phyloP scores from a whole-genome alignment of 306 rosid genomes.

The Coriaria nepalensis region DNA sequence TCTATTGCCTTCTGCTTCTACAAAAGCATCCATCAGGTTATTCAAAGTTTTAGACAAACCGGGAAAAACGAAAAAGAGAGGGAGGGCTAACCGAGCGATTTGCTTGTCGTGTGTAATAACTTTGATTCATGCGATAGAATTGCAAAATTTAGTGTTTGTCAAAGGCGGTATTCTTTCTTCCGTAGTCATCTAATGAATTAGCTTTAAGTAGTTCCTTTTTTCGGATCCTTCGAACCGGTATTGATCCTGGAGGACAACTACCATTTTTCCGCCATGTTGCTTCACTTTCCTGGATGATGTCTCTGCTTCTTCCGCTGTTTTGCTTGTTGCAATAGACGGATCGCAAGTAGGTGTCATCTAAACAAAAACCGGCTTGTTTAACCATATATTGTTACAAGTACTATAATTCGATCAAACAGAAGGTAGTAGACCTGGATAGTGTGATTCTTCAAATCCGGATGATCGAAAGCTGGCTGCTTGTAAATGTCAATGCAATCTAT shows the following conservation, averaged over 20 bases:
- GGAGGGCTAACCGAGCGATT: constrained; percentile 19
- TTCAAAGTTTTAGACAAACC: background rate
- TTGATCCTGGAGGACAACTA: constrained; percentile 55
- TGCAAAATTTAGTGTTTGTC: constrained; percentile 9
- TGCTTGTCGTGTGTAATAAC: constrained; percentile 1
- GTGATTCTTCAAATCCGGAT: constrained; percentile 42
- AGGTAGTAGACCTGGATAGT: constrained; percentile 31
- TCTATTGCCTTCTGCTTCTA: constrained; percentile 19
- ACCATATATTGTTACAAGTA: background rate
- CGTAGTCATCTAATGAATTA: constrained; percentile 13
- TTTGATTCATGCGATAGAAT: constrained; percentile 4
- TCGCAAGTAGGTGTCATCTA: constrained; percentile 32
- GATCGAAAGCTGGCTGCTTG: constrained; percentile 53
- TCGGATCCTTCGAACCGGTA: constrained; percentile 40
- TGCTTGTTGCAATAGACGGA: background rate
- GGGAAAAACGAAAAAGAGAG: background rate
- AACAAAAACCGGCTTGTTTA: background rate
- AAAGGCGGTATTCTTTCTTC: constrained; percentile 25
- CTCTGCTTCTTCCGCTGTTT: background rate
- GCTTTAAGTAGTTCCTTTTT: constrained; percentile 26
- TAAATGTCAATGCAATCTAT: constrained; percentile 44
- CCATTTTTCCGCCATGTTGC: constrained; percentile 52
- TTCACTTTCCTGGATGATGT: constrained; percentile 10
- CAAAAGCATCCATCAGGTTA: background rate
- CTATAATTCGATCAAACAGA: background rate